phyloP scores from a whole-genome alignment of 768 basidiomycete genomes.

The Mycena indigotica region DNA sequence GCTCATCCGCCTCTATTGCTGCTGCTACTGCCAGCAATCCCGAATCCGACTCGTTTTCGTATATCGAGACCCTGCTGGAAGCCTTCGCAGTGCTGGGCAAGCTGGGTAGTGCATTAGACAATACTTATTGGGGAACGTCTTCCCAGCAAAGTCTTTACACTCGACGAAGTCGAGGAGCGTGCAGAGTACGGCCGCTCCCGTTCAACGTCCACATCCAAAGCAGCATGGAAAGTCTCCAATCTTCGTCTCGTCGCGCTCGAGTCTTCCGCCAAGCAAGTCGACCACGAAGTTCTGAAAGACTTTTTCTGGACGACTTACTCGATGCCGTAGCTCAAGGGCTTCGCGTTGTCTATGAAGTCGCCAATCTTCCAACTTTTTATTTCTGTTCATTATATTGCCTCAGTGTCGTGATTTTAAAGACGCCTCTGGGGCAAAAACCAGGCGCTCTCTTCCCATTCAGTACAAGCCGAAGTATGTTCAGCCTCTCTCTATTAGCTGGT shows the following conservation, averaged over 20 bases:
- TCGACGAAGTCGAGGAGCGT: slow-evolving; percentile 91
- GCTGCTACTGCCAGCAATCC: slow-evolving; percentile 56
- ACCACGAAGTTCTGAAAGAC: slow-evolving; percentile 86
- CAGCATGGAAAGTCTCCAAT: slow-evolving; percentile 49
- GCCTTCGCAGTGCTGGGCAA: slow-evolving; percentile 91
- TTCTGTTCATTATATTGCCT: not conserved
- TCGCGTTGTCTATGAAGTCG: slow-evolving; percentile 86
- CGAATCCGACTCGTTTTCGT: slow-evolving; percentile 90
- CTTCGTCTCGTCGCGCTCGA: slow-evolving; percentile 76
- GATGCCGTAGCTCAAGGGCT: slow-evolving; percentile 92
- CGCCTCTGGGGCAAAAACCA: slow-evolving; percentile 73
- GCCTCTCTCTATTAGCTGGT: slow-evolving; percentile 1
- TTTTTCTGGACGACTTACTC: slow-evolving; percentile 98
- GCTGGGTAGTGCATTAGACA: slow-evolving; percentile 81
- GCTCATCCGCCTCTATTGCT: slow-evolving; percentile 19
- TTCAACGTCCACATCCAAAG: slow-evolving; percentile 36
- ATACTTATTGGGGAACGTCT: slow-evolving; percentile 71
- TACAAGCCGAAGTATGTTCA: slow-evolving; percentile 79
- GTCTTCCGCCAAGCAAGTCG: slow-evolving; percentile 66
- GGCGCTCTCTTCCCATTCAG: slow-evolving; percentile 77
- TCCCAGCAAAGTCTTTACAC: slow-evolving; percentile 75
- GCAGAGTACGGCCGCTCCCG: slow-evolving; percentile 72
- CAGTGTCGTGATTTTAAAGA: slow-evolving; percentile 93
- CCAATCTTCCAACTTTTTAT: slow-evolving; percentile 51
- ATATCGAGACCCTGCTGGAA: slow-evolving; percentile 91